A percentile compares a stretch with the other conserved stretches of the same genome.
These are phyloP conservation scores for Ophiostoma sp. DNA, from an alignment of 2,329 filamentous ascomycete genomes.

Conservation along the genomic window DNA sequence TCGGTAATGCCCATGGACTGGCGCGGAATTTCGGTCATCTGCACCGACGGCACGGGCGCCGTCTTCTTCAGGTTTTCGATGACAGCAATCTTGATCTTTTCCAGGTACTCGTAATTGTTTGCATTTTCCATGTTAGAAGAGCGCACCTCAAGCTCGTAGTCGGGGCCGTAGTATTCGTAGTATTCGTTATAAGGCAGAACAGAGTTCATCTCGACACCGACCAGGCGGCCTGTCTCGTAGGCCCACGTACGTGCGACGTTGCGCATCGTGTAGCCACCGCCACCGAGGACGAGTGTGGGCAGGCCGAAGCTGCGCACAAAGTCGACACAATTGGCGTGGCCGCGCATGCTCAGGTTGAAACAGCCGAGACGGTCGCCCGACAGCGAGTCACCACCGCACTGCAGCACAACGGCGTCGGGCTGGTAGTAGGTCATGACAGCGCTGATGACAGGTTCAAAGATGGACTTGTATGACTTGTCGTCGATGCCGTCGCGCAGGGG, in stretches of 20 bases:
- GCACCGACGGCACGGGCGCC: conserved; percentile 79
- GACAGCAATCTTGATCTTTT: conserved; percentile 74
- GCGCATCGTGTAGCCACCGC: conserved; percentile 93
- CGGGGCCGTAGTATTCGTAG: conserved; percentile 90
- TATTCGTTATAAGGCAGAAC: conserved; percentile 96
- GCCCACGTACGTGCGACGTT: conserved; percentile 97
- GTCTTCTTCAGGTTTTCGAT: conserved; percentile 85
- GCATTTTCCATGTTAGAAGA: conserved; percentile 88
- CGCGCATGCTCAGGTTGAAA: conserved; percentile 96
- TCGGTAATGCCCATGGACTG: conserved; percentile 59
- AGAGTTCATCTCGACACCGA: conserved; percentile 73
- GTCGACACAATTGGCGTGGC: conserved; percentile 88
- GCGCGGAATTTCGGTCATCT: conserved; percentile 73
- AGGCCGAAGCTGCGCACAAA: conserved; percentile 82
- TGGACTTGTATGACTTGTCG: conserved; percentile 79
- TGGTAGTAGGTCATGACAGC: conserved; percentile 83
- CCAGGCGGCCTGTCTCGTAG: conserved; percentile 86
- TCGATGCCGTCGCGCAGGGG: conserved; percentile 89
- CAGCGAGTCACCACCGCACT: conserved; percentile 92
- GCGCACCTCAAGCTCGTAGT: conserved; percentile 85
- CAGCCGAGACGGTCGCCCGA: conserved; percentile 91
- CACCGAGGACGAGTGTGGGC: conserved; percentile 87
- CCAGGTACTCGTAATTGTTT: conserved; percentile 75
- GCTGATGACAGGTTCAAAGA: conserved; percentile 86
- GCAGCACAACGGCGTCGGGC: conserved; percentile 86